These are phyloP conservation scores for Hanseniaspora occidentalis DNA, from an alignment of 805 yeast genomes.

Conservation along the genomic window DNA sequence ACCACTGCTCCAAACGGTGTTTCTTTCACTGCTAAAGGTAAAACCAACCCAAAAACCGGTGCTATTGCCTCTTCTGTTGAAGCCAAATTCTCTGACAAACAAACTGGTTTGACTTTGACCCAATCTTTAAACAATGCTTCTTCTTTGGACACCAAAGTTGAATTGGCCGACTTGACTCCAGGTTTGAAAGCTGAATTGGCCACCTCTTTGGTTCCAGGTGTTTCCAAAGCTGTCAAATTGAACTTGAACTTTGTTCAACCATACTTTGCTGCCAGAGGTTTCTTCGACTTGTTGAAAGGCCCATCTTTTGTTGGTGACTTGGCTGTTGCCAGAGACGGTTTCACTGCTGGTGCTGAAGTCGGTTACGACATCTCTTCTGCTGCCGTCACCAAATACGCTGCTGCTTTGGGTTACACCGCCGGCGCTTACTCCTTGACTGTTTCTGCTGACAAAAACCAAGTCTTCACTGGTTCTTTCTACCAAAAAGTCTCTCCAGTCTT, in stretches of 20 bases:
- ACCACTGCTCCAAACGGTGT: slow-evolving; percentile 96
- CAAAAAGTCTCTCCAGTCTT: slow-evolving; percentile 84
- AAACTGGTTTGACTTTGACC: slow-evolving; percentile 82
- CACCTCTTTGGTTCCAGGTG: slow-evolving; percentile 77
- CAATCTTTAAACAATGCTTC: slow-evolving; percentile 98
- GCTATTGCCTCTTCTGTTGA: slow-evolving; percentile 81
- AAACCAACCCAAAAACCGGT: slow-evolving; percentile 63
- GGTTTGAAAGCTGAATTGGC: slow-evolving; percentile 89
- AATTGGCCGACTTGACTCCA: slow-evolving; percentile 83
- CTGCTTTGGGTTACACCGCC: slow-evolving; percentile 86
- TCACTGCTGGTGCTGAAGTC: slow-evolving; percentile 93
- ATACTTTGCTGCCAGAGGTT: slow-evolving; percentile 85
- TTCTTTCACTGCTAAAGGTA: slow-evolving; percentile 86
- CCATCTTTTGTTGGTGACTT: slow-evolving; percentile 93
- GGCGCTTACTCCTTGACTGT: slow-evolving; percentile 62
- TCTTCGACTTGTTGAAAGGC: slow-evolving; percentile 90
- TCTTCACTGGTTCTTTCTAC: slow-evolving; percentile 92
- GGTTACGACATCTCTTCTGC: slow-evolving; percentile 93
- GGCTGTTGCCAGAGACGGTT: slow-evolving; percentile 90
- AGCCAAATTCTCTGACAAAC: slow-evolving; percentile 85
- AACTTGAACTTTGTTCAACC: slow-evolving; percentile 88
- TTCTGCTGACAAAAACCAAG: slow-evolving; percentile 74
- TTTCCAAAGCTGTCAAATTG: slow-evolving; percentile 77
- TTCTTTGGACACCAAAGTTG: slow-evolving; percentile 83
- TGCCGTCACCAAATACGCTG: slow-evolving; percentile 84